These are phyloP conservation scores for Rutstroemia sp. DNA, from an alignment of 2,329 filamentous ascomycete species.

Conservation along the genomic window DNA sequence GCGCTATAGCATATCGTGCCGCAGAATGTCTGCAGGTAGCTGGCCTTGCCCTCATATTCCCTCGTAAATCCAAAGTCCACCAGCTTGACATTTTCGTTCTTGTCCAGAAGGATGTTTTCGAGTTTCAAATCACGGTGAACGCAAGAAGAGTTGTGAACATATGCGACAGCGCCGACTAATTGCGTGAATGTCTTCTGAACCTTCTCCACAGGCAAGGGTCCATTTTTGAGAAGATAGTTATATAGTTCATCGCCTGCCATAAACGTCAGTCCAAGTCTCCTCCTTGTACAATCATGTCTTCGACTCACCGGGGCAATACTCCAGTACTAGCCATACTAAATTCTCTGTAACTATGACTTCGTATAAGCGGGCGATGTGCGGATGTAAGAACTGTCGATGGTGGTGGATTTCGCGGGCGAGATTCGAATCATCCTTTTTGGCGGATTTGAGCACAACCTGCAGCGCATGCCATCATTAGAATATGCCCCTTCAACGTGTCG, in stretches of 20 bases:
- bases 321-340: slow-evolving; percentile 91
- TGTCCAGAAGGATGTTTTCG: slow-evolving; percentile 94
- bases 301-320: slow-evolving; percentile 80
- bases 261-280: slow-evolving; percentile 24
- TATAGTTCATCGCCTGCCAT: slow-evolving; percentile 83
- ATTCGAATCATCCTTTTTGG: slow-evolving; percentile 91
- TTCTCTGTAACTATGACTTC: slow-evolving; percentile 96
- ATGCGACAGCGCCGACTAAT: slow-evolving; percentile 86
- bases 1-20: slow-evolving; percentile 97
- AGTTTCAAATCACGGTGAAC: slow-evolving; percentile 96
- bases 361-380: slow-evolving; percentile 92
- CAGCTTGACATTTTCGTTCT: slow-evolving; percentile 93
- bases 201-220: slow-evolving; percentile 74
- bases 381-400: slow-evolving; percentile 94
- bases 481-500: slow-evolving; percentile 11
- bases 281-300: background rate
- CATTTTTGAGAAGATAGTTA: slow-evolving; percentile 85
- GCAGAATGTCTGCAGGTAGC: slow-evolving; percentile 94
- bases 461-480: background rate
- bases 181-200: slow-evolving; percentile 96
- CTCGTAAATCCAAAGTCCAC: slow-evolving; percentile 97
- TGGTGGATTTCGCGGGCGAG: slow-evolving; percentile 97
- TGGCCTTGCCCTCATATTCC: slow-evolving; percentile 92
- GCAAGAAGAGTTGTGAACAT: slow-evolving; percentile 91
- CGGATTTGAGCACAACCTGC: slow-evolving; percentile 95